These are phyloP conservation scores for Claviceps paspali DNA, from an alignment of 2,329 filamentous ascomycete species.

Conservation along the genomic window DNA sequence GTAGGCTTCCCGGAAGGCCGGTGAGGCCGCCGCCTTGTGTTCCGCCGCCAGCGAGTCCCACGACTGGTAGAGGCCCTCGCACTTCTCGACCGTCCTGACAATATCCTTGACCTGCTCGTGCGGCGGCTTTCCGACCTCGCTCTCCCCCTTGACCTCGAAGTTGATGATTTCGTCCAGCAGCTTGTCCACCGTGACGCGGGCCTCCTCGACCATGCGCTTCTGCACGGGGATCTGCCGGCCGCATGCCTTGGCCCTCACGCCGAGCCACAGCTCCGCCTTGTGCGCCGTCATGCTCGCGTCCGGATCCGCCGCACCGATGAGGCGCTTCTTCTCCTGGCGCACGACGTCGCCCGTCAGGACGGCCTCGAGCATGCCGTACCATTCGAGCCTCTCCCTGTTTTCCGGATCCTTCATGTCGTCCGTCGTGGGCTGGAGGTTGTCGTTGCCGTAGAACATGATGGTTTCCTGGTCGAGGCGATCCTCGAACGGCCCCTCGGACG, in stretches of 20 bases:
- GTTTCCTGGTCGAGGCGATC: constrained; percentile 85
- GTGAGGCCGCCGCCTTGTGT: constrained; percentile 62
- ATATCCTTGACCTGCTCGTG: constrained; percentile 81
- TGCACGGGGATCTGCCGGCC: constrained; percentile 76
- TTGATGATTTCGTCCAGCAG: constrained; percentile 77
- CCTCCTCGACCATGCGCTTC: constrained; percentile 75
- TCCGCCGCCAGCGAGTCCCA: constrained; percentile 56
- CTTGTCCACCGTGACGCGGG: constrained; percentile 55
- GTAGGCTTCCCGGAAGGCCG: constrained; percentile 65
- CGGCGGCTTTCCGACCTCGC: constrained; percentile 76
- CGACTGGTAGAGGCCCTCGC: constrained; percentile 73
- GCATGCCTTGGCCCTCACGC: constrained; percentile 68
- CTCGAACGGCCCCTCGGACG: constrained; percentile 69
- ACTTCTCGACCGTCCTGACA: constrained; percentile 78
- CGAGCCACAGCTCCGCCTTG: constrained; percentile 74
- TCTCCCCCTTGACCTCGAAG: constrained; percentile 88
- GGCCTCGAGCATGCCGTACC: constrained; percentile 95
- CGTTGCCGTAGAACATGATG: constrained; percentile 81
- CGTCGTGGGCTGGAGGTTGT: constrained; percentile 72
- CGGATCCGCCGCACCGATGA: constrained; percentile 61
- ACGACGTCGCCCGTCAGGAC: constrained; percentile 95
- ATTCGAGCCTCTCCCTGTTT: constrained; percentile 83
- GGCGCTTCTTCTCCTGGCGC: constrained; percentile 89
- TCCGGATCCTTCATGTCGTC: constrained; percentile 81
- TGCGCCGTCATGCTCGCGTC: constrained; percentile 47